phyloP scores from a whole-genome alignment of 2,329 filamentous ascomycete species.

The Pezicula neosporulosa region DNA sequence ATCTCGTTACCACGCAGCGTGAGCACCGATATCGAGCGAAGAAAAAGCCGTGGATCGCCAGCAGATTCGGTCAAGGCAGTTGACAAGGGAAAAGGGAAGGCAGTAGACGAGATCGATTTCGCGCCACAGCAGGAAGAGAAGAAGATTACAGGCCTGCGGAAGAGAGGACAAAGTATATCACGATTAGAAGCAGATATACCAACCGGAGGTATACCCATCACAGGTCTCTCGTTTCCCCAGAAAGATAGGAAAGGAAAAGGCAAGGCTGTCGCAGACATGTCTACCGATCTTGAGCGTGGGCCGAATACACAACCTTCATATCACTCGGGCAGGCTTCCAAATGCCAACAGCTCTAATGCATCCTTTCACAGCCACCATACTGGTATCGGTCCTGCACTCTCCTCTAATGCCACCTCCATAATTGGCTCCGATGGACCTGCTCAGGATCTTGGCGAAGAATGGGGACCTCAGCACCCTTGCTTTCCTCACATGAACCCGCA shows the following conservation, averaged over 20 bases:
- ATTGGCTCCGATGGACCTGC: slow-evolving; percentile 37
- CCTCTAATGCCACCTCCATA: slow-evolving; percentile 30
- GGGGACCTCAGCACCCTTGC: slow-evolving; percentile 92
- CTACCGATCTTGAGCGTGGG: slow-evolving; percentile 27
- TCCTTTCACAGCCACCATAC: slow-evolving; percentile 13
- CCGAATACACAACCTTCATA: slow-evolving; percentile 19
- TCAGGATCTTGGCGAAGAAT: slow-evolving; percentile 63
- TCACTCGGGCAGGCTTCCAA: slow-evolving; percentile 16
- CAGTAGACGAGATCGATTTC: slow-evolving; percentile 3
- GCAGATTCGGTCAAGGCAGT: slow-evolving; percentile 11
- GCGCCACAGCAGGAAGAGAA: slow-evolving; percentile 6
- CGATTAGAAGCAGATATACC: background rate
- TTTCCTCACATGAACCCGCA: slow-evolving; percentile 93
- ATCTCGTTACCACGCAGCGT: slow-evolving; percentile 28
- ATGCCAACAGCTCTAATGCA: slow-evolving; percentile 18
- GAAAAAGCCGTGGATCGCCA: slow-evolving; percentile 23
- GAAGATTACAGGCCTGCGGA: slow-evolving; percentile 11
- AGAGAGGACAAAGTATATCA: slow-evolving; percentile 14
- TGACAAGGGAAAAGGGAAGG: slow-evolving; percentile 6
- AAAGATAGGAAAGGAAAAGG: slow-evolving; percentile 14
- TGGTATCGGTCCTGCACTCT: slow-evolving; percentile 26
- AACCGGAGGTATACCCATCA: slow-evolving; percentile 5
- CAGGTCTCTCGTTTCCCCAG: slow-evolving; percentile 17
- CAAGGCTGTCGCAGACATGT: slow-evolving; percentile 18
- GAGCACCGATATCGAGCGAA: slow-evolving; percentile 24